Conservation (phyloP, 2,329 filamentous ascomycete species). For the Penicillium paneum region DNA sequence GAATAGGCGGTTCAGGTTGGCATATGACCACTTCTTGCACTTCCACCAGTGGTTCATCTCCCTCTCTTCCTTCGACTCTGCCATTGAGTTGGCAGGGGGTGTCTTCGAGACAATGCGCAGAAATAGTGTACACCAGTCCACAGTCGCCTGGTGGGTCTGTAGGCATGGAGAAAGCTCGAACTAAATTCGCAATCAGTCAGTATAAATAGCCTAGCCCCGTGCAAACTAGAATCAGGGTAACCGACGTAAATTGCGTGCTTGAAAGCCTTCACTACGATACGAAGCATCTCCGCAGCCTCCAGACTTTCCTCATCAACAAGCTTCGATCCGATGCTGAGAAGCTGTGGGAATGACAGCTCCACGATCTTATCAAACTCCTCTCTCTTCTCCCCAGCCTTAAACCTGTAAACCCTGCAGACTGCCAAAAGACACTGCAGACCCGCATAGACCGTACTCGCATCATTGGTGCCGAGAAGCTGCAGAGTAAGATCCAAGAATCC, state of each 20-base stretch:
- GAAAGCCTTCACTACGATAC: conserved; percentile 91
- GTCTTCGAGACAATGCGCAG: conserved; percentile 83
- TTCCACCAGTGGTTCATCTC: conserved; percentile 99
- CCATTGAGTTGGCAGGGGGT: conserved; percentile 73
- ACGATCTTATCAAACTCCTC: conserved; percentile 93
- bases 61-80: conserved; percentile 76
- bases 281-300: conserved; percentile 95
- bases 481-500: conserved; percentile 90
- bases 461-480: conserved; percentile 81
- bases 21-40: conserved; percentile 99
- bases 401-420: conserved; percentile 92
- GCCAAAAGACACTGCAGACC: conserved; percentile 91
- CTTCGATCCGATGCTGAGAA: conserved; percentile 82
- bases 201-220: conserved; percentile 16
- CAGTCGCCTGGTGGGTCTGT: conserved; percentile 75
- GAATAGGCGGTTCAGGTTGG: conserved; percentile 92
- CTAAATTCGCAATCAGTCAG: conserved; percentile 49
- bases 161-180: conserved; percentile 80
- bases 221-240: conserved; percentile 18
- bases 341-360: conserved; percentile 80
- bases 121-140: conserved; percentile 96
- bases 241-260: conserved; percentile 96
- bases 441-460: conserved; percentile 81
- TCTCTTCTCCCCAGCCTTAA: conserved; percentile 77
- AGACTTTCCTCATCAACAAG: conserved; percentile 86